Evolutionary conservation across 2,329 filamentous ascomycete species (phyloP).

Genomic region (Calonectria hawksworthii): DNA sequence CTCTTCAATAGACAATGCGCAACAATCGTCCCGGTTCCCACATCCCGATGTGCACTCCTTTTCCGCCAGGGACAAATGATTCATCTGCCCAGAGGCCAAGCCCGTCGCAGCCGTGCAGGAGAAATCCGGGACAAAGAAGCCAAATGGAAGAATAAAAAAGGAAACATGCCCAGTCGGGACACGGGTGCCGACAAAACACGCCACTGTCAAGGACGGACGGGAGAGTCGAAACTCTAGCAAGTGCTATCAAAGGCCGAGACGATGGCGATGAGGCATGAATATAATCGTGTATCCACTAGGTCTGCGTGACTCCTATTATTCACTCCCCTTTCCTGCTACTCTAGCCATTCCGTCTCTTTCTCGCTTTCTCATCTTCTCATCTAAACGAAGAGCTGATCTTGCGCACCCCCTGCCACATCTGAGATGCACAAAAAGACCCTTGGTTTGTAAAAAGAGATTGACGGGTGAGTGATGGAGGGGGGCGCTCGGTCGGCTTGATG

Average conservation of each 20-base stretch:
- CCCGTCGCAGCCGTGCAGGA: neutral
- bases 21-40: neutral
- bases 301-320: neutral
- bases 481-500: slow-evolving; percentile 12
- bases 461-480: neutral
- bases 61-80: neutral
- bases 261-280: neutral
- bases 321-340: neutral
- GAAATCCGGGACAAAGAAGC: neutral
- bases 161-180: slow-evolving; percentile 1
- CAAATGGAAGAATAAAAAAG: neutral
- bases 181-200: neutral
- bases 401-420: neutral
- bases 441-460: neutral
- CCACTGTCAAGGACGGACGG: neutral
- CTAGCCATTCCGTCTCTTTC: neutral
- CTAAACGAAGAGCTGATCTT: neutral
- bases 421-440: neutral
- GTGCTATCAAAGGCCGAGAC: neutral
- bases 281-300: neutral
- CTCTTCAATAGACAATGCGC: slow-evolving; percentile 2
- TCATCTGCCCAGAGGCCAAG: neutral
- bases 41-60: neutral
- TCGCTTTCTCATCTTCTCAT: neutral
- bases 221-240: neutral